A percentile compares a stretch with the other conserved stretches of the same genome.
phyloP scores from a whole-genome alignment of 129 eudicot species.

The Artemisia annua region DNA sequence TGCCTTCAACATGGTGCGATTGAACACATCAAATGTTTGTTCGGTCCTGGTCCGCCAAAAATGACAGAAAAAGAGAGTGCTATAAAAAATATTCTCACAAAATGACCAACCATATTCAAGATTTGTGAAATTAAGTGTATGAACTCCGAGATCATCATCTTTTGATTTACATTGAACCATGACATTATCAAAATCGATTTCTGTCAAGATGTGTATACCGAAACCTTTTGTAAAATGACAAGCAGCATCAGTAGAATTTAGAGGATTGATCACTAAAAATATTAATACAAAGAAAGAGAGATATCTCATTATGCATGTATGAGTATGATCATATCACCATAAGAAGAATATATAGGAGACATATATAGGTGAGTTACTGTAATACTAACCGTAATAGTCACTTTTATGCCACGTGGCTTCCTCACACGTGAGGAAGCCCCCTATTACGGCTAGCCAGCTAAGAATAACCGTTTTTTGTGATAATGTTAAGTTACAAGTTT shows the following conservation, averaged over 20 bases:
- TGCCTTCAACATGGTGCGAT: conserved; percentile 18
- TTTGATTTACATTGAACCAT: conserved; percentile 1
- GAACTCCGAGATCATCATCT: too few species aligned
- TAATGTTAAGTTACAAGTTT: too few species aligned
- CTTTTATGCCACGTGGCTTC: neutral
- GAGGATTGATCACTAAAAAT: neutral
- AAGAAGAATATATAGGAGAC: too few species aligned
- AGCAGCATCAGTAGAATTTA: neutral
- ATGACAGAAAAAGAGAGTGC: conserved; percentile 25
- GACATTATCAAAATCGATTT: conserved; percentile 22
- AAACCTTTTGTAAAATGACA: conserved; percentile 20
- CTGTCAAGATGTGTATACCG: conserved; percentile 21
- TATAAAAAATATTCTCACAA: conserved; percentile 12
- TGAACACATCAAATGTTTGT: conserved; percentile 28
- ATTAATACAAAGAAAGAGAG: neutral
- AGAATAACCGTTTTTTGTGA: too few species aligned
- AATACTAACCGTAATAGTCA: too few species aligned
- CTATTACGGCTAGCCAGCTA: too few species aligned
- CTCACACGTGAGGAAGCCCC: too few species aligned
- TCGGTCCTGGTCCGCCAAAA: conserved; percentile 15
- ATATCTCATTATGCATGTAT: conserved; percentile 22
- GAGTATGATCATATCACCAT: too few species aligned
- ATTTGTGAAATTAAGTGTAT: too few species aligned
- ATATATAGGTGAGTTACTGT: too few species aligned
- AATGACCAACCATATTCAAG: conserved; percentile 14